Conservation (phyloP, 1,284 basidiomycete species). For the Pseudozyma thailandica region DNA sequence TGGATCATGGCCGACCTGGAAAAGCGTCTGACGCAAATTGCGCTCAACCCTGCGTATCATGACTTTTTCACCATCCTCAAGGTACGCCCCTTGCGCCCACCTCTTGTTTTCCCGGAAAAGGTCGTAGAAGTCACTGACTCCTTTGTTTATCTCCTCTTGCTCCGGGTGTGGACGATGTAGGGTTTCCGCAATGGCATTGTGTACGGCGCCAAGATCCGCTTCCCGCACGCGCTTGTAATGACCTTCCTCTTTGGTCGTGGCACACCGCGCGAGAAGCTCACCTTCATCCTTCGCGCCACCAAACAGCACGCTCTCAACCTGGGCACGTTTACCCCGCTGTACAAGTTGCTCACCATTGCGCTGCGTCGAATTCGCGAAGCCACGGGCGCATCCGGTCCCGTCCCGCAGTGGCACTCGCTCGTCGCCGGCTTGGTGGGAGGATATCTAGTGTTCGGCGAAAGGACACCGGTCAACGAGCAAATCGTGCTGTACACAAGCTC, state of each 20-base stretch:
- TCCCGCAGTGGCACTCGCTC: conserved; percentile 79
- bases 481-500: conserved; percentile 84
- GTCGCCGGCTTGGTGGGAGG: conserved; percentile 91
- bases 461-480: conserved; percentile 97
- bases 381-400: conserved; percentile 77
- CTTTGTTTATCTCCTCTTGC: background rate
- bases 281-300: conserved; percentile 84
- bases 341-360: conserved; percentile 85
- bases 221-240: conserved; percentile 99
- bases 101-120: background rate
- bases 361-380: conserved; percentile 79
- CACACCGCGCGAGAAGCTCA: conserved; percentile 72
- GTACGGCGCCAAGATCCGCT: conserved; percentile 91
- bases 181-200: conserved; percentile 92
- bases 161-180: conserved; percentile 5
- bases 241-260: conserved; percentile 80
- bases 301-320: conserved; percentile 87
- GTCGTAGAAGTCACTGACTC: background rate
- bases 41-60: conserved; percentile 78
- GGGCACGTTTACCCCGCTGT: conserved; percentile 90
- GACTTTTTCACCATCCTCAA: conserved; percentile 91
- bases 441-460: conserved; percentile 90
- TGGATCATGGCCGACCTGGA: conserved; percentile 40
- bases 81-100: conserved; percentile 69
- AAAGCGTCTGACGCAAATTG: conserved; percentile 53